Evolutionary conservation across 805 yeast species (phyloP), one percentile per base, ranked within the genome.

Genomic region (Candida lessepsii): DNA sequence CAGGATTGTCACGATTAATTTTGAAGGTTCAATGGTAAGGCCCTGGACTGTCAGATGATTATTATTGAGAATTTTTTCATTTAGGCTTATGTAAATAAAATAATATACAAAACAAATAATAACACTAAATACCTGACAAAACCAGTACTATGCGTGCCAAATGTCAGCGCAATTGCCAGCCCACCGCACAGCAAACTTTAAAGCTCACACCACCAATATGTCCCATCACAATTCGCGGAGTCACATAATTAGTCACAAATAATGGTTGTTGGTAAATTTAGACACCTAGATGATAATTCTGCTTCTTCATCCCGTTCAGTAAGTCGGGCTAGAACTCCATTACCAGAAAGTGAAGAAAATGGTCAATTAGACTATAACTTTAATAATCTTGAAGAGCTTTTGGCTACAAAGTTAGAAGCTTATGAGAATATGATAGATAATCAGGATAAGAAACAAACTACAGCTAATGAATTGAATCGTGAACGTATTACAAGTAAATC

Each of bases 251-350:
- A n/a, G 10, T n/a, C 10, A 8, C 3, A 11, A 13, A n/a, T 3
- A 25, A 25, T 23, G 28, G 27, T 25, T 15, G 18, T 25, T 19
- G 28, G 28, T 17, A 34, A 23, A 28, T 37, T 28, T 11, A 37
- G 26, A 20, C 34, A 40, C 13, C 20, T 39, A 9, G 46, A 40
- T 5, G 48, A 39, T 14, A 26, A 29, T n/a, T 65, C 70, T 9
- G 52, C 47, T 28, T 46, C 63, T 1, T 56, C 66, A 2, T 61
- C 69, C 6, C 40, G 70, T 14, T 57, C 65, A 1, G 52, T 41
- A 1, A 63, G 70, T 4, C 48, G 67, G 11, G 59, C 60, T 11
- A 48, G 69, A 37, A 65, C 71, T 7, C 71, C 71, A 6, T 24
- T 48, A n/a, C 57, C 60, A 3, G 65, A 60, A 40, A 52, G 56